Conservation (phyloP, 1,284 basidiomycete genomes). For the Pyrrhoderma noxium region DNA sequence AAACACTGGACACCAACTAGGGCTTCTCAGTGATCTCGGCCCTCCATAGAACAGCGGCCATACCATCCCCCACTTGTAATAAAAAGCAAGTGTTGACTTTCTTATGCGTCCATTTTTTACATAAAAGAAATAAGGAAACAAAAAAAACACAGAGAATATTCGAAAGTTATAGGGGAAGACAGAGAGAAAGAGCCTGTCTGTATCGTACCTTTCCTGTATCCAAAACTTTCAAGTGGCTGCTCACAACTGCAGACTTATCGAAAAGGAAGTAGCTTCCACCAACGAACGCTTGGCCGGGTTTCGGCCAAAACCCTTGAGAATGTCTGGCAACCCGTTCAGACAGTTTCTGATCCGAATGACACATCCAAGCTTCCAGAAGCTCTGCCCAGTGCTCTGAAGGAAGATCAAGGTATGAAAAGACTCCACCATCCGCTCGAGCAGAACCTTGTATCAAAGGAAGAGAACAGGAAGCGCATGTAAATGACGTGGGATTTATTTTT, state of each 20-base stretch:
- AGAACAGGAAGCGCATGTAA: slow-evolving; percentile 69
- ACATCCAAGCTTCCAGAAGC: slow-evolving; percentile 97
- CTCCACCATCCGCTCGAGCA: slow-evolving; percentile 23
- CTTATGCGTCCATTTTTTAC: slow-evolving; percentile 60
- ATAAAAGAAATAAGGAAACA: neutral
- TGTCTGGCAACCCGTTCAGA: slow-evolving; percentile 61
- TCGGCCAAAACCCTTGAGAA: slow-evolving; percentile 76
- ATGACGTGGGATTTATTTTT: slow-evolving; percentile 46
- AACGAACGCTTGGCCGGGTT: slow-evolving; percentile 62
- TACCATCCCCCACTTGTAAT: slow-evolving; percentile 53
- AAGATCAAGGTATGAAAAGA: slow-evolving; percentile 63
- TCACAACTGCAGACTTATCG: slow-evolving; percentile 49
- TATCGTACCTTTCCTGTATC: slow-evolving; percentile 50
- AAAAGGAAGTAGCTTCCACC: slow-evolving; percentile 84
- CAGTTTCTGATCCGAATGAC: slow-evolving; percentile 83
- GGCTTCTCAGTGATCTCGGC: slow-evolving; percentile 36
- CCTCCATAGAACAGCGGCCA: slow-evolving; percentile 22
- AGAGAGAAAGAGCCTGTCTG: too few relatives aligned
- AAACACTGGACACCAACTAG: slow-evolving; percentile 41
- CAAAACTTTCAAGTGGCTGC: slow-evolving; percentile 45
- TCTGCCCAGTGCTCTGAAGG: slow-evolving; percentile 97
- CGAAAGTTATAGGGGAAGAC: too few relatives aligned
- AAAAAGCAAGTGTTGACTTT: slow-evolving; percentile 72
- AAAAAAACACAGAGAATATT: slow-evolving; percentile 16
- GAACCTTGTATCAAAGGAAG: slow-evolving; percentile 54